Conservation (phyloP, 169 alveolate genomes). For the Plasmodium ovale region DNA sequence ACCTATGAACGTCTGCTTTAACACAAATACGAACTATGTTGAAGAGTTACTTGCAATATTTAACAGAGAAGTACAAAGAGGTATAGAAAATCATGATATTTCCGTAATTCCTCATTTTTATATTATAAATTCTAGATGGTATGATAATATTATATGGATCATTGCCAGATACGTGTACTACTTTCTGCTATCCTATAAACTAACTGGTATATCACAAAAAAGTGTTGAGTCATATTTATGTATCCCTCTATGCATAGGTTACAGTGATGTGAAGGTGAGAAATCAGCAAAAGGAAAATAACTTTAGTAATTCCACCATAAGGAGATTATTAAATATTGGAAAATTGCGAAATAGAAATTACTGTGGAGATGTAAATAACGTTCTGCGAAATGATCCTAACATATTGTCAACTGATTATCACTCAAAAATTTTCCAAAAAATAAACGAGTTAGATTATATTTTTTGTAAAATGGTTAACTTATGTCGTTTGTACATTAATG, state of each 20-base stretch:
- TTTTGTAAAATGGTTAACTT: slow-evolving; percentile 86
- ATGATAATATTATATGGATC: slow-evolving; percentile 73
- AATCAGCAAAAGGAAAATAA: slow-evolving; percentile 7
- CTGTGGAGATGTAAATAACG: slow-evolving; percentile 9
- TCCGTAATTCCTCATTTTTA: slow-evolving; percentile 76
- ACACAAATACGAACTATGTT: slow-evolving; percentile 65
- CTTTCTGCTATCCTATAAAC: slow-evolving; percentile 50
- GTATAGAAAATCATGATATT: slow-evolving; percentile 57
- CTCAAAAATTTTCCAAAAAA: slow-evolving; percentile 49
- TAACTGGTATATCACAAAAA: slow-evolving; percentile 59
- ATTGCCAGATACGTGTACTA: slow-evolving; percentile 65
- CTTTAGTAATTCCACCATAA: slow-evolving; percentile 64
- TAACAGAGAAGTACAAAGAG: slow-evolving; percentile 50
- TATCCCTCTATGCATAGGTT: slow-evolving; percentile 65
- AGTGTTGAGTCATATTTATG: slow-evolving; percentile 58
- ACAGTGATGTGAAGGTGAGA: slow-evolving; percentile 27
- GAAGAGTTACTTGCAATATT: slow-evolving; percentile 29
- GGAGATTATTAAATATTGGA: slow-evolving; percentile 62
- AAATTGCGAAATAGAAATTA: slow-evolving; percentile 35
- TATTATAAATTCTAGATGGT: slow-evolving; percentile 74
- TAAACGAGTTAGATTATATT: slow-evolving; percentile 76
- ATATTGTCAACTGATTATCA: slow-evolving; percentile 71
- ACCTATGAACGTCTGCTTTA: slow-evolving; percentile 55
- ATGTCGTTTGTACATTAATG: slow-evolving; percentile 90
- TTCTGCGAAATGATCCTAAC: slow-evolving; percentile 5